Base-by-base conservation (phyloP, 2,329 filamentous ascomycete genomes). In the Boeremia lycopersici region DNA sequence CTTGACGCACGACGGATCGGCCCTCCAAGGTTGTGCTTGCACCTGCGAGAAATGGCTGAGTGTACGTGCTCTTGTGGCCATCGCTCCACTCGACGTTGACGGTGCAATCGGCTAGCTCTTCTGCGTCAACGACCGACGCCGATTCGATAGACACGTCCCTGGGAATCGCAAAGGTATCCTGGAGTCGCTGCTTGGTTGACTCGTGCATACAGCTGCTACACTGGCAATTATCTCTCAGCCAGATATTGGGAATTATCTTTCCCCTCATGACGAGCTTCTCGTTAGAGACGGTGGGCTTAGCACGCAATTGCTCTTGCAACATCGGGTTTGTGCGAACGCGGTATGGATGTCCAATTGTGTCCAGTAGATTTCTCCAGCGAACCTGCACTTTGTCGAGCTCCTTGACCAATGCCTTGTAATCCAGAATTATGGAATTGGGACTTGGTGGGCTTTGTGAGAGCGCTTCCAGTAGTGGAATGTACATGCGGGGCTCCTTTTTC, bases 1-100 rank as follows among this genome's bases (percentile, higher is more conserved):
- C 73, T 55, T 69, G 68, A 11, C 72, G 67, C 13, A 70, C 48
- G 5, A 59, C 26, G 51, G 64, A 80, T 76, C 35, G 72, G 53
- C 25, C 61, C 39, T 42, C 76, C 65, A 66, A 86, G 81, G 30
- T 5, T 7, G 12, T 11, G 5, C 46, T 74, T 74, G 51, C 78
- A 64, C 61, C 42, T 6, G 41, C 12, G 53, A 90, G 78, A 78
- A 89, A 90, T 3, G 81, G 74, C 81, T 83, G 87, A 1, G 80
- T 70, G 69, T 92, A 96, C 23, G 79, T 74, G 74, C 89, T 92
- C 39, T 79, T 69, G 72, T 96, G 92, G 1, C 79, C 80, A 69
- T 89, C 87, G 56, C 81, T 79, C 50, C 82, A 82, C 57, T 25
- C 53, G 44, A 57, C 34, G 3, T 56, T 9, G 11, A 51, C n/a